Evolutionary conservation across 495 filamentous ascomycete species (phyloP), one percentile per base, ranked within the genome.

Genomic region (Penicillium salamii): DNA sequence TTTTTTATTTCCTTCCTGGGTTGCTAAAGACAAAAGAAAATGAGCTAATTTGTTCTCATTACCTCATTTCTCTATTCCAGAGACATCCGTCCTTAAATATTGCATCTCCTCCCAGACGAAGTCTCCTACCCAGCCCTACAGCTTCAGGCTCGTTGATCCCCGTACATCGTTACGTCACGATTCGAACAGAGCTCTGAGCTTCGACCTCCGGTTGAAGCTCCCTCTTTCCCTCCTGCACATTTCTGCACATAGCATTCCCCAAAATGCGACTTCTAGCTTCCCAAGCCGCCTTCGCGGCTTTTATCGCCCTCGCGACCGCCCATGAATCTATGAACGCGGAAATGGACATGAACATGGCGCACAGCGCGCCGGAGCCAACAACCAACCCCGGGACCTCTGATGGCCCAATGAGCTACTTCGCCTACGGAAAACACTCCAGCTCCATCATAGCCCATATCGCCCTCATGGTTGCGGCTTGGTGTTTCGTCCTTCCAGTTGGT

Each of bases 401-500:
- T 20, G 63, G 61, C 12, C 66, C 67, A 1, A 68, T 74, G 50
- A 95, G 83, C 54, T 98, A 97, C 71, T 96, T 93, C 61, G 75
- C 80, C 5, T 81, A 87, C 52, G 67, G 75, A 4, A 83, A 87
- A 29, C 78, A 89, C 58, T 75, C 75, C 26, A 75, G 77, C 6
- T 70, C 84, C 43, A 87, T 98, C 59, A 72, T 87, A 38, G 82
- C 78, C 24, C 93, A 98, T 62, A 90, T 96, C 36, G 73, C 67
- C 3, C 70, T 95, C 33, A 95, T 96, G 88, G 71, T 85, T 13
- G 28, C 89, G 14, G 82, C 77, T 12, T 98, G 93, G 93, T 78
- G 90, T 39, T 81, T 96, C 40, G 59, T 96, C 42, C 77, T 98
- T 42, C 92, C 93, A 24, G 69, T 86, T 58, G 84, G 91, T 95